Conservation (phyloP, 2,329 filamentous ascomycete species). For the Zymoseptoria ardabiliae region DNA sequence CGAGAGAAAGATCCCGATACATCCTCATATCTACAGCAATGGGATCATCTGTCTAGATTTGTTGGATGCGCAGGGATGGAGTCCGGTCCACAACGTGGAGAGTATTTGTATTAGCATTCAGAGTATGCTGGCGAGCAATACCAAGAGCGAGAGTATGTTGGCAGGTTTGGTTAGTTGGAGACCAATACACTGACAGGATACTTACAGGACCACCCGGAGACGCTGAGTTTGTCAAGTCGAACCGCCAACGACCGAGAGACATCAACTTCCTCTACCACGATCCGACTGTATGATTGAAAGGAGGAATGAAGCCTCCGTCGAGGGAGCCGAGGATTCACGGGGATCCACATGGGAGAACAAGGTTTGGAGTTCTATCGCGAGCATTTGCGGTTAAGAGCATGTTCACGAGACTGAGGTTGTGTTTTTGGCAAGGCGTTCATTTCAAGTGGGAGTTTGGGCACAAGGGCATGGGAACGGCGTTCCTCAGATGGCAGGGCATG, state of each 20-base stretch:
- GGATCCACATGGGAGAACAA: background rate
- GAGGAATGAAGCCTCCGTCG: background rate
- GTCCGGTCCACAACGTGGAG: constrained; percentile 92
- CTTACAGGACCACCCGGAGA: constrained; percentile 65
- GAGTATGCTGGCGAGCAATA: constrained; percentile 95
- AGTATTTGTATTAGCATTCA: constrained; percentile 95
- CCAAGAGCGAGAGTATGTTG: constrained; percentile 65
- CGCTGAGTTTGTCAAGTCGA: constrained; percentile 76
- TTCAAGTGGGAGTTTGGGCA: background rate
- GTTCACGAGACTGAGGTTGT: background rate
- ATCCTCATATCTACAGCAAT: constrained; percentile 97
- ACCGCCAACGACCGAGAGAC: constrained; percentile 72
- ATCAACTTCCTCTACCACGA: constrained; percentile 95
- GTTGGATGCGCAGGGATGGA: constrained; percentile 82
- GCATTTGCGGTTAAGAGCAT: background rate
- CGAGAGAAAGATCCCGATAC: constrained; percentile 68
- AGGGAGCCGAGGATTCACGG: background rate
- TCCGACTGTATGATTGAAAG: constrained; percentile 46
- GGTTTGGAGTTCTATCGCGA: background rate
- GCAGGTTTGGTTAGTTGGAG: background rate
- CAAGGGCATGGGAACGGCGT: background rate
- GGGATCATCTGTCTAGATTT: constrained; percentile 97
- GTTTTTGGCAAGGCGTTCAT: background rate
- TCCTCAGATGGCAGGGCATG: background rate
- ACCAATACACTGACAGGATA: constrained; percentile 1